Conservation (phyloP, 495 filamentous ascomycete species). For the Annulohypoxylon moriforme region DNA sequence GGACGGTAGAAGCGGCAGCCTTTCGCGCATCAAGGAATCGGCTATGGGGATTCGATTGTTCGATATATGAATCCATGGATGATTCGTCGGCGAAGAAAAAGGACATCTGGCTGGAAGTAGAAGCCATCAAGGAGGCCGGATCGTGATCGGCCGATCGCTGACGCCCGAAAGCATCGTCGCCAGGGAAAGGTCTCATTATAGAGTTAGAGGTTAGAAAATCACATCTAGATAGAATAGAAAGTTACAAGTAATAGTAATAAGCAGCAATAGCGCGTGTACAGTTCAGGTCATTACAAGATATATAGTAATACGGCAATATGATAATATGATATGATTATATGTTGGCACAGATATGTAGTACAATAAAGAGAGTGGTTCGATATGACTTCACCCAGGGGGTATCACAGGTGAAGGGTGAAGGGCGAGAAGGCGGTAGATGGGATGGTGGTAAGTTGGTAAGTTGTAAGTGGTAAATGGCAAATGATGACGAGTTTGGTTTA, state of each 20-base stretch:
- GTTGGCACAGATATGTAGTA: not conserved
- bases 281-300: conserved; percentile 17
- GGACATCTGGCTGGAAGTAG: conserved; percentile 59
- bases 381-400: not conserved
- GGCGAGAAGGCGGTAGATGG: conserved; percentile 13
- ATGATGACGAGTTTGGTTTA: conserved; percentile 34
- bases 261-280: not conserved
- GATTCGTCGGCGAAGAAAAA: conserved; percentile 68
- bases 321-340: not conserved
- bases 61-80: conserved; percentile 57
- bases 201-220: conserved; percentile 18
- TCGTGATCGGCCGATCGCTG: conserved; percentile 50
- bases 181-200: conserved; percentile 55
- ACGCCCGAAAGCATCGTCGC: conserved; percentile 52
- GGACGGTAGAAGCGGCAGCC: conserved; percentile 26
- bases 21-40: conserved; percentile 53
- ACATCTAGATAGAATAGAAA: conserved; percentile 34
- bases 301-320: no score
- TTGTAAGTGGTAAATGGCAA: conserved; percentile 5
- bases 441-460: not conserved
- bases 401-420: conserved; percentile 15
- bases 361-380: conserved; percentile 10
- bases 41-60: conserved; percentile 45
- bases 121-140: conserved; percentile 41
- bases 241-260: conserved; percentile 1